Percentiles rank a stretch among this genome's conserved stretches.
phyloP scores from a whole-genome alignment of 768 basidiomycete species.

The Psilocybe cubensis region DNA sequence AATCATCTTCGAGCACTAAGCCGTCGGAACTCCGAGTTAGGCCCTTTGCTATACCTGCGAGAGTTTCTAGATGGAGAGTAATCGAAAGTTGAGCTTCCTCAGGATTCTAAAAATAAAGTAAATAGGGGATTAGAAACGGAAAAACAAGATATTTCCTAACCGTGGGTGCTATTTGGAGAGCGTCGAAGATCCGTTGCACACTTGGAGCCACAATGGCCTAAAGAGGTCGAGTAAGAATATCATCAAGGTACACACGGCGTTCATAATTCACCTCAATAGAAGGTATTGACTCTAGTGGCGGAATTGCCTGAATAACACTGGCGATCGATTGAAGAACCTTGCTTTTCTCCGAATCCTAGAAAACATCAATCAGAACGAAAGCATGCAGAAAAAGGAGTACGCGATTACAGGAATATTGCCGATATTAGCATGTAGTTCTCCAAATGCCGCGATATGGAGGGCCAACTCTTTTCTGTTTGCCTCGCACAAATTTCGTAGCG shows the following conservation, averaged over 20 bases:
- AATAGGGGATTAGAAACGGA: not conserved
- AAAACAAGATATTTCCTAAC: slow-evolving; percentile 39
- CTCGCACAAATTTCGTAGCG: slow-evolving; percentile 87
- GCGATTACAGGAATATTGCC: slow-evolving; percentile 70
- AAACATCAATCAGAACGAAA: not conserved
- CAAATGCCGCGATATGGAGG: slow-evolving; percentile 83
- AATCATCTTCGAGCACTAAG: slow-evolving; percentile 57
- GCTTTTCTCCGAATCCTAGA: slow-evolving; percentile 80
- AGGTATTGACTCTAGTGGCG: slow-evolving; percentile 74
- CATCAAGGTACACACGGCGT: not conserved
- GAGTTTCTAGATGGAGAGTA: slow-evolving; percentile 75
- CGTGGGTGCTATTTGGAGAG: slow-evolving; percentile 54
- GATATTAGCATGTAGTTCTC: slow-evolving; percentile 78
- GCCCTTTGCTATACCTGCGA: slow-evolving; percentile 87
- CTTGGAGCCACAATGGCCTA: slow-evolving; percentile 81
- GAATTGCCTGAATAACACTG: slow-evolving; percentile 90
- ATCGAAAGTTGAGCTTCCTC: slow-evolving; percentile 71
- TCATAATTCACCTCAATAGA: slow-evolving; percentile 64
- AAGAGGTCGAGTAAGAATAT: slow-evolving; percentile 1
- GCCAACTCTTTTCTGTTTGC: slow-evolving; percentile 85
- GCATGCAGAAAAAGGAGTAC: not conserved
- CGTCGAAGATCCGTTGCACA: slow-evolving; percentile 66
- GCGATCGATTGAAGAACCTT: slow-evolving; percentile 93
- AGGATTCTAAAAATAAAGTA: slow-evolving; percentile 67
- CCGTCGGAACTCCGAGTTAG: slow-evolving; percentile 79